Base-by-base conservation (phyloP, 192 early-diverging fungal species). In the Mortierella alpina region DNA sequence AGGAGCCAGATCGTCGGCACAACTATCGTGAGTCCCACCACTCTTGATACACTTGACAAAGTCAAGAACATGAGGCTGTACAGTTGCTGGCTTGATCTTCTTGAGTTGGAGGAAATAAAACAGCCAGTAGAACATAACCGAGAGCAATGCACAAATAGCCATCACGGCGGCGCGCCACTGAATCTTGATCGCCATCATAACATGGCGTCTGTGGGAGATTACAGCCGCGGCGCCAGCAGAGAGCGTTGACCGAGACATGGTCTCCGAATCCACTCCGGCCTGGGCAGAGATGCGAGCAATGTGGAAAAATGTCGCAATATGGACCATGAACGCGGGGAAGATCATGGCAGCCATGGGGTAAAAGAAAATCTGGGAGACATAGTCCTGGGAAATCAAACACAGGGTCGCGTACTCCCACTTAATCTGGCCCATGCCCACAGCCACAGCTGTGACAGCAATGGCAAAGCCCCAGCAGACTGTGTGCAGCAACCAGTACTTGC, bases 151-250 rank as follows among this genome's bases (percentile, higher is more conserved):
- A 55, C 68, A 67, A 23, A 87, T 12, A 0, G 86, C 86, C 45
- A 89, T 68, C 59, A 89, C 53, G 22, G 86, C 74, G 9, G 86
- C 87, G 20, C 87, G 84, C 87, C 87, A 89, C 54, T 89, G 87
- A 18, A 89, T 89, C 48, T 68, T 64, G 52, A 89, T 79, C 12
- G 86, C 85, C 57, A 75, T 78, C 57, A 88, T 70, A 6, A 89
- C 83, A 62, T 86, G 87, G 31, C 80, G 83, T 52, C 81, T 77
- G 20, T 82, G 83, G 17, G 83, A 66, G 49, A 72, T 68, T 18
- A 78, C 57, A 5, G 70, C 66, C 2, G 75, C 68, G 0, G 68
- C 63, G 48, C 75, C 72, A 18, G 66, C 70, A 13, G 65, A 78
- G 10, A 78, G 39, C 5, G 75, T 78, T 1, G 75, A 78, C 20